Percentiles rank a stretch among this genome's conserved stretches.
phyloP scores from a whole-genome alignment of 2,329 filamentous ascomycete species.

The Venturia asperata region DNA sequence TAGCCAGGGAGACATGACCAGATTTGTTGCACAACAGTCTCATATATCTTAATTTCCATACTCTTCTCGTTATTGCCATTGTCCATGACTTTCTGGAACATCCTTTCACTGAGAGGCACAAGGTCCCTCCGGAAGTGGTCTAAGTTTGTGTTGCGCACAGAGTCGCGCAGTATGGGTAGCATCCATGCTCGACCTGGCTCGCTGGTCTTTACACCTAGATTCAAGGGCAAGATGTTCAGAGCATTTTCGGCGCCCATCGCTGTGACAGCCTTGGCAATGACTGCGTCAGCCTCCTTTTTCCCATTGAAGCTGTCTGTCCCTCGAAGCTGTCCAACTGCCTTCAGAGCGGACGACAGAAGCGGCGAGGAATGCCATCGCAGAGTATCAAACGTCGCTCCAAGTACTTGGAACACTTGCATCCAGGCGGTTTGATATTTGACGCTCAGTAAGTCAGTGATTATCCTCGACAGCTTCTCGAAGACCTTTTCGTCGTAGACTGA shows the following conservation, averaged over 20 bases:
- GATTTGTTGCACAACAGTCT: slow-evolving; percentile 90
- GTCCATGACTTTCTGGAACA: slow-evolving; percentile 84
- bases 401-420: slow-evolving; percentile 87
- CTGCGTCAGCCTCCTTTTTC: slow-evolving; percentile 89
- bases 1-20: slow-evolving; percentile 94
- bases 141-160: slow-evolving; percentile 80
- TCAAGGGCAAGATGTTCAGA: slow-evolving; percentile 74
- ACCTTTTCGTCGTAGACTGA: slow-evolving; percentile 90
- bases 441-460: slow-evolving; percentile 66
- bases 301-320: slow-evolving; percentile 81
- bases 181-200: slow-evolving; percentile 89
- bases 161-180: slow-evolving; percentile 82
- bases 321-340: slow-evolving; percentile 77
- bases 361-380: slow-evolving; percentile 79
- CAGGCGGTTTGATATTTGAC: slow-evolving; percentile 92
- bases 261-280: slow-evolving; percentile 78
- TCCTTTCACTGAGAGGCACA: slow-evolving; percentile 77
- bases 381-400: slow-evolving; percentile 79
- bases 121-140: slow-evolving; percentile 79
- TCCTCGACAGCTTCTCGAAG: slow-evolving; percentile 70
- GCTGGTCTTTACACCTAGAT: slow-evolving; percentile 51
- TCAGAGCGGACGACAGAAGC: slow-evolving; percentile 67
- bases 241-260: slow-evolving; percentile 87
- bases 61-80: slow-evolving; percentile 79
- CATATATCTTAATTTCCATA: slow-evolving; percentile 95